Base-by-base conservation (phyloP, 441 rosid species). In the Metrosideros polymorpha region DNA sequence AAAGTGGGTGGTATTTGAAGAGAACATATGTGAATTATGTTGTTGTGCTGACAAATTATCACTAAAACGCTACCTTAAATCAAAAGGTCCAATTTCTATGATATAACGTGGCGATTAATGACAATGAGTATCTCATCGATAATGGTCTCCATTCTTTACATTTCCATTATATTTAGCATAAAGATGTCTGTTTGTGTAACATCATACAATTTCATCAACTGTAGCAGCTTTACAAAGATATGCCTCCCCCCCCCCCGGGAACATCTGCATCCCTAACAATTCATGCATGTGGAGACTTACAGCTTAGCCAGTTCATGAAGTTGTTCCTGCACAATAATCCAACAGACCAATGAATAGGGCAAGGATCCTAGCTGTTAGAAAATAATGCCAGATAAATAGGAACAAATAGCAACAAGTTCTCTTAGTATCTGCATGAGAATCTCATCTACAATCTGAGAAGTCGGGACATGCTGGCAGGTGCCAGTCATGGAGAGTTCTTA, bases 301-400 rank as follows among this genome's bases (percentile, higher is more conserved):
- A 92, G 85, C n/a, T 83, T 85, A 47, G 92, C 91, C 89, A 93
- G 96, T 83, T 92, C 94, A 84, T 87, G 88, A 85, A 96, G 96
- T 95, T 95, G 98, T 88, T 94, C 96, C 96, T 96, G 97, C 86
- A 87, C 91, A 90, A 76, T 29, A 77, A 85, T 52, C 39, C 50
- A 66, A 79, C 82, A 86, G 54, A 79, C 50, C 42, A 19, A 71
- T 29, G 35, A 35, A 39, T 61, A 51, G 5, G 13, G 14, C 32
- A 25, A 35, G 51, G 45, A 32, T 52, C 32, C 25, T 17, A 18
- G 43, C 43, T 19, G 12, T 63, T 32, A 9, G 43, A 19, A 79
- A 43, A 18, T 27, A 79, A 27, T 29, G 52, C 57, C 27, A 12
- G 30, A 47, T 35, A 55, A 27, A 59, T 30, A 52, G 54, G 35